Percentiles rank a stretch among this genome's conserved stretches.
These are phyloP conservation scores for Dillenia turbinata DNA, from an alignment of 164 flowering plant species.

Conservation along the genomic window DNA sequence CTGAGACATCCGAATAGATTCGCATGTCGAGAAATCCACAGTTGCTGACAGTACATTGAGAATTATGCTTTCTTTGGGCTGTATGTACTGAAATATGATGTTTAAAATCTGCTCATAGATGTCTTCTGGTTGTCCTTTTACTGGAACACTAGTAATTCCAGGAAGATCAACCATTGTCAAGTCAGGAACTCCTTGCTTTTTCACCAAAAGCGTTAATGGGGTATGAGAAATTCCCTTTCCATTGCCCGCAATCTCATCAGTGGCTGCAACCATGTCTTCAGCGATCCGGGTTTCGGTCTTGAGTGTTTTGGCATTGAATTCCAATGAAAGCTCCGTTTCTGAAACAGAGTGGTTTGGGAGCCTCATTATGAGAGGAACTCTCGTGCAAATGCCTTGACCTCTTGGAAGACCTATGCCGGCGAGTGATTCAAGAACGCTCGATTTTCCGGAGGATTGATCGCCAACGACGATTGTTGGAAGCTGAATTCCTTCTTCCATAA, in stretches of 20 bases:
- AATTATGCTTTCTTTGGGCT: background rate
- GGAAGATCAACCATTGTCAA: slow-evolving; percentile 3
- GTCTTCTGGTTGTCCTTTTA: background rate
- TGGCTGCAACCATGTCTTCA: background rate
- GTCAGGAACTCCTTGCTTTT: slow-evolving; percentile 2
- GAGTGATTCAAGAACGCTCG: slow-evolving; percentile 5
- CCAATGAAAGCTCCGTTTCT: background rate
- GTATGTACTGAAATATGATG: slow-evolving; percentile 1
- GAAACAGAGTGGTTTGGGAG: background rate
- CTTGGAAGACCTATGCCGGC: background rate
- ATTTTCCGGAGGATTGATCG: slow-evolving; percentile 7
- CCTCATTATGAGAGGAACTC: background rate
- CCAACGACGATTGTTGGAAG: background rate
- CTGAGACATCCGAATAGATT: background rate
- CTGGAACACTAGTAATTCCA: too few species aligned
- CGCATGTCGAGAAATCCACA: too few species aligned
- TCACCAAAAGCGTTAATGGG: slow-evolving; percentile 1
- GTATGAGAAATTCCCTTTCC: too few species aligned
- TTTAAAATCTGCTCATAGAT: slow-evolving; percentile 4
- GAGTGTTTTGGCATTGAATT: background rate
- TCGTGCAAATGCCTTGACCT: background rate
- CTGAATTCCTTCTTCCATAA: too few species aligned
- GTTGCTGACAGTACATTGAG: too few species aligned
- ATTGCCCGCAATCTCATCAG: background rate
- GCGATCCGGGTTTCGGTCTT: background rate